Conservation (phyloP, 495 filamentous ascomycete genomes). For the Aspergillus homomorphus region DNA sequence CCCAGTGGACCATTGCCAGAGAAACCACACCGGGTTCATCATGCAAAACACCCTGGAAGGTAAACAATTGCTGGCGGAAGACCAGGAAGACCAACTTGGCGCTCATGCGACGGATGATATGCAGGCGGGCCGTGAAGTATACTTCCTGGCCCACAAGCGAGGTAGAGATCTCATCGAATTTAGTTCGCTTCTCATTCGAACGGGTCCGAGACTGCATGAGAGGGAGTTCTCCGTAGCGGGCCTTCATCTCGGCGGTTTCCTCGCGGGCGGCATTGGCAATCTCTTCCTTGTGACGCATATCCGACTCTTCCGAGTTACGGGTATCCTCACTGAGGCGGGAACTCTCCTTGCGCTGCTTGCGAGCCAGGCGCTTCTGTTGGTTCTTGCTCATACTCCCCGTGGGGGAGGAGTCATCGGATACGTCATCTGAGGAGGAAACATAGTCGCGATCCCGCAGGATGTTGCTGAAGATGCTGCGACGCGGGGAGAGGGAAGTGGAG, state of each 20-base stretch:
- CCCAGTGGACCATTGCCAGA: conserved; percentile 62
- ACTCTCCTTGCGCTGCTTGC: conserved; percentile 41
- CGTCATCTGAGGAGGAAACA: conserved; percentile 45
- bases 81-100: conserved; percentile 87
- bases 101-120: conserved; percentile 80
- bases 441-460: conserved; percentile 43
- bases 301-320: conserved; percentile 46
- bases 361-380: conserved; percentile 48
- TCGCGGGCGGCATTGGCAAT: conserved; percentile 31
- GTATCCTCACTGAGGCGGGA: conserved; percentile 54
- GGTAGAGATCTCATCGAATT: conserved; percentile 51
- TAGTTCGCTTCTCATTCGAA: conserved; percentile 38
- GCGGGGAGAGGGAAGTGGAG: conserved; percentile 29
- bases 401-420: conserved; percentile 43
- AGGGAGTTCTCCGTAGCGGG: conserved; percentile 58
- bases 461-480: conserved; percentile 40
- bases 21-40: conserved; percentile 50
- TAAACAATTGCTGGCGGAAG: conserved; percentile 72
- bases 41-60: conserved; percentile 74
- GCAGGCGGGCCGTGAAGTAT: conserved; percentile 74
- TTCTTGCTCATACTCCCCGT: conserved; percentile 48
- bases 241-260: conserved; percentile 52
- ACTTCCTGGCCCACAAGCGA: conserved; percentile 65
- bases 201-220: conserved; percentile 49
- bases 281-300: conserved; percentile 46